Evolutionary conservation across 2,329 filamentous ascomycete species (phyloP).

Genomic region (Aspergillus ochraceus): DNA sequence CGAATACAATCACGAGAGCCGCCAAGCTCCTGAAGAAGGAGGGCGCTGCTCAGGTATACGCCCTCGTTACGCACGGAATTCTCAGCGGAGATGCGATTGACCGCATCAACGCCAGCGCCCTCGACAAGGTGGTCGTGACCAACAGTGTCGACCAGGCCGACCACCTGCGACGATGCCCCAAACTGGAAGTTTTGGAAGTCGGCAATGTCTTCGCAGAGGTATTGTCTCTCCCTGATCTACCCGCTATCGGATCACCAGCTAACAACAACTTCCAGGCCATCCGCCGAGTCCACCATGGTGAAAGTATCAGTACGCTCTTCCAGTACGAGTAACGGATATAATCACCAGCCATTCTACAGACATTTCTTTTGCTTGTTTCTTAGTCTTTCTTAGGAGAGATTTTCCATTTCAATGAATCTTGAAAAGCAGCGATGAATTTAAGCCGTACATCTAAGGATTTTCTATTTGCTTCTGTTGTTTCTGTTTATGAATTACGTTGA

Average conservation of each 20-base stretch:
- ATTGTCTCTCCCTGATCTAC: constrained; percentile 22
- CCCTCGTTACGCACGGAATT: constrained; percentile 90
- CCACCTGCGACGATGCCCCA: constrained; percentile 74
- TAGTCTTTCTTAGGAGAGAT: constrained; percentile 1
- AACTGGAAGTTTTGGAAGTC: constrained; percentile 89
- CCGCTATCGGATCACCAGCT: constrained; percentile 17
- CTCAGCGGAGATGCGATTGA: constrained; percentile 93
- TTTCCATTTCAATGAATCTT: constrained; percentile 10
- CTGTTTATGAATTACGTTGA: constrained; percentile 9
- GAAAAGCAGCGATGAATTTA: constrained; percentile 21
- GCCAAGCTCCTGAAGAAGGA: constrained; percentile 97
- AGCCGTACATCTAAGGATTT: constrained; percentile 14
- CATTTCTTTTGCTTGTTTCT: constrained; percentile 6
- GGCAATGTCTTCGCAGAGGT: constrained; percentile 87
- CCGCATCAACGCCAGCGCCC: constrained; percentile 85
- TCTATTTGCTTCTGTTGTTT: constrained; percentile 4
- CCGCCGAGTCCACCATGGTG: constrained; percentile 91
- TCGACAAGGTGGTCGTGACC: constrained; percentile 93
- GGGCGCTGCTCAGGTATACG: constrained; percentile 83
- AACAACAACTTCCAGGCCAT: constrained; percentile 63
- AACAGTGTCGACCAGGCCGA: constrained; percentile 91
- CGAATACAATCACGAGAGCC: constrained; percentile 93
- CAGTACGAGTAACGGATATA: constrained; percentile 64
- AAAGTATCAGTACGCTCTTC: constrained; percentile 95
- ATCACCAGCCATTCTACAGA: constrained; percentile 4